Evolutionary conservation across 2,329 filamentous ascomycete genomes (phyloP).

Genomic region (Nemania diffusa): DNA sequence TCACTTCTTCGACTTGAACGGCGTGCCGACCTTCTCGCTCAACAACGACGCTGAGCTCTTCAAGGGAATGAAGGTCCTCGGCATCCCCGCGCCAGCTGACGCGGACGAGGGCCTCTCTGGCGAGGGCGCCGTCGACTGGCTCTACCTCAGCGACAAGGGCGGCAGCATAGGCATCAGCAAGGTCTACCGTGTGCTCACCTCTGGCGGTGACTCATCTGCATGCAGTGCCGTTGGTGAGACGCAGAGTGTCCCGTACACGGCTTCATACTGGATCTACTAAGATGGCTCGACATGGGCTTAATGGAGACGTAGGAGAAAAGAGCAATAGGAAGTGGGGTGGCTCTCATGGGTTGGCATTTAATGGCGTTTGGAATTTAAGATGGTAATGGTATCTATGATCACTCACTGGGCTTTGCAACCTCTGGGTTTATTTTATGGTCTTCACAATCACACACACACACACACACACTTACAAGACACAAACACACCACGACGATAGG

Average conservation of each 20-base stretch:
- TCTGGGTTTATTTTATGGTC: conserved; percentile 7
- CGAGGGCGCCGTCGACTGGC: conserved; percentile 67
- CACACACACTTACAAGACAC: conserved; percentile 8
- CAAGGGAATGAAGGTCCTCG: conserved; percentile 60
- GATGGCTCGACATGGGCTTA: background rate
- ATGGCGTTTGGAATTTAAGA: conserved; percentile 33
- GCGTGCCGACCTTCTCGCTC: conserved; percentile 70
- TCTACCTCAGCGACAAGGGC: conserved; percentile 58
- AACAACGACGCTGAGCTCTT: conserved; percentile 54
- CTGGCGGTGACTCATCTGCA: conserved; percentile 59
- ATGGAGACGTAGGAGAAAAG: background rate
- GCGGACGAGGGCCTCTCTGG: conserved; percentile 59
- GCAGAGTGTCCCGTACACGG: conserved; percentile 65
- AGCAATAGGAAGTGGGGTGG: background rate
- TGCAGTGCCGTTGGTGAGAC: conserved; percentile 55
- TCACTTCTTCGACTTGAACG: conserved; percentile 71
- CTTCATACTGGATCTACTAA: conserved; percentile 68
- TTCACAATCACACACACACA: background rate
- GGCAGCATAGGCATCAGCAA: conserved; percentile 52
- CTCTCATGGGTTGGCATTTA: conserved; percentile 23
- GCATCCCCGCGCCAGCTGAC: conserved; percentile 61
- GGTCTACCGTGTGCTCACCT: conserved; percentile 67
- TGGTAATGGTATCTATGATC: conserved; percentile 9
- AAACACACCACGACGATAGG: conserved; percentile 1
- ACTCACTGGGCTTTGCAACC: background rate